Base-by-base conservation (phyloP, 2,329 filamentous ascomycete genomes). In the Colletotrichum orbiculare region DNA sequence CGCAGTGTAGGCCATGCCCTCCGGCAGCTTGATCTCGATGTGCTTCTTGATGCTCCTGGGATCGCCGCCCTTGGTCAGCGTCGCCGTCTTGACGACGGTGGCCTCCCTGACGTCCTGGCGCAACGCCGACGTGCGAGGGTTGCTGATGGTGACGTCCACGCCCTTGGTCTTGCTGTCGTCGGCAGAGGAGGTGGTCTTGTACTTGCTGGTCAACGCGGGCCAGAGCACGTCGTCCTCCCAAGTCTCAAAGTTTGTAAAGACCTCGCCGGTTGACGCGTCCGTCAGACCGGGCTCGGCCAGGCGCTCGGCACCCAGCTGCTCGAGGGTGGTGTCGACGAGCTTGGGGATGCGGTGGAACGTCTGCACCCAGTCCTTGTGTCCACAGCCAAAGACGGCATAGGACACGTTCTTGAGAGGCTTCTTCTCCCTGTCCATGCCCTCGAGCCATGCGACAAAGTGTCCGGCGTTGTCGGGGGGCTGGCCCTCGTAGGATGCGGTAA, bases 331-430 rank as follows among this genome's bases (percentile, higher is more conserved):
- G 60, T 93, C 85, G 4, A 92, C 79, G 0, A 88, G 77, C 66
- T 81, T 91, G 0, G 91, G 91, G 6, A 93, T 82, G 6, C 82
- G 82, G 66, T 93, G 89, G 75, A 89, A 93, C 0, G 90, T 93
- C 43, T 81, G 75, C 0, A 78, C 74, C 86, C 86, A 88, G 67
- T 89, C 86, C 35, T 74, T 73, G 64, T 80, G 74, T 0, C 67
- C 91, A 54, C 89, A 89, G 11, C 90, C 90, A 73, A 90, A 93
- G 7, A 91, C 85, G 0, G 88, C 83, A 70, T 87, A 92, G 6
- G 83, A 79, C 1, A 88, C 82, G n/a, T 81, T 83, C 9, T 85
- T 78, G 6, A 90, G 74, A 6, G 60, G 60, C 1, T 42, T 8
- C 54, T 59, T 50, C 54, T 83, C 79, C 6, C 83, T 79, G 45